Conservation (phyloP, 192 early-diverging fungal genomes). For the Entomortierella chlamydospora region DNA sequence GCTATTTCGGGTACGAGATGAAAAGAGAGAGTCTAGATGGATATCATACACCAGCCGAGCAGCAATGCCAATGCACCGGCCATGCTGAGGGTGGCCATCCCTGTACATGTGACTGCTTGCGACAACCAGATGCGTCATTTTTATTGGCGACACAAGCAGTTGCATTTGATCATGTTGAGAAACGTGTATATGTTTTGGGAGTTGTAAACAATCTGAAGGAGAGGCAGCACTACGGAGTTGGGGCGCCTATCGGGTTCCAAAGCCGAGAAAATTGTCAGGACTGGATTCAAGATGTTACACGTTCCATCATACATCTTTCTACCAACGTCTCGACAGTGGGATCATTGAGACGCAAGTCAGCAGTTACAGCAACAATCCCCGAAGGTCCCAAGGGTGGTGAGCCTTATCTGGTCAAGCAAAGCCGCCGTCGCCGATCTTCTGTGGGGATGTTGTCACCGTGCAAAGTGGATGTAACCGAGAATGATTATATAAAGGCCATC, state of each 20-base stretch:
- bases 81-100: background rate
- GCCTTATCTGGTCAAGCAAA: slow-evolving; percentile 34
- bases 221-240: slow-evolving; percentile 2
- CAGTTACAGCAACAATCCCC: background rate
- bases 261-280: slow-evolving; percentile 6
- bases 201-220: slow-evolving; percentile 32
- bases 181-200: slow-evolving; percentile 51
- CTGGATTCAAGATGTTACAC: slow-evolving; percentile 53
- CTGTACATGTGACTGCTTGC: slow-evolving; percentile 27
- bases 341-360: slow-evolving; percentile 5
- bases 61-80: slow-evolving; percentile 45
- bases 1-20: slow-evolving; percentile 97
- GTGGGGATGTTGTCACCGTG: slow-evolving; percentile 39
- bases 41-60: slow-evolving; percentile 53
- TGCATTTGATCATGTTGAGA: slow-evolving; percentile 73
- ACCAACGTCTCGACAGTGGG: background rate
- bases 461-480: slow-evolving; percentile 54
- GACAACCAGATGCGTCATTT: slow-evolving; percentile 80
- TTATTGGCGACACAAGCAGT: slow-evolving; percentile 81
- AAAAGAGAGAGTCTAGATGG: slow-evolving; percentile 79
- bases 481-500: slow-evolving; percentile 70
- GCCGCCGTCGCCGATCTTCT: slow-evolving; percentile 30
- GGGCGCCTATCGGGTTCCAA: slow-evolving; percentile 17
- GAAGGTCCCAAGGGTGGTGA: slow-evolving; percentile 16
- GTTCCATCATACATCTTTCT: slow-evolving; percentile 20